Percentiles rank a stretch among this genome's conserved stretches.
phyloP scores from a whole-genome alignment of 192 early-diverging fungal species.

The Paraglomus brasilianum region DNA sequence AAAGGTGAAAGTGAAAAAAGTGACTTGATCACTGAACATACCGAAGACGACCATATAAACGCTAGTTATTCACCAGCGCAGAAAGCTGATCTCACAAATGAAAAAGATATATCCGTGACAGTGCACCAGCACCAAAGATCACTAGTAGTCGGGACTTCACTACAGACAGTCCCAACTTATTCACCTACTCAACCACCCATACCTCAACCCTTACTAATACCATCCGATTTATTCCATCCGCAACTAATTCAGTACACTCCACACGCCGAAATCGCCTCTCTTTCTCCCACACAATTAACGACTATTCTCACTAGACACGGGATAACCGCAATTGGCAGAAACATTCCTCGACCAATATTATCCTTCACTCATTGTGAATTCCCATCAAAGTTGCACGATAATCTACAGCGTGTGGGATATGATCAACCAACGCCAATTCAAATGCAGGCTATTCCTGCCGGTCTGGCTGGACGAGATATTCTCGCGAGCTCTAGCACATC shows the following conservation, averaged over 20 bases:
- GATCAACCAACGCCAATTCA: constrained; percentile 36
- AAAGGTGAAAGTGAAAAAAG: no score
- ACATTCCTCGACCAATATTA: constrained; percentile 42
- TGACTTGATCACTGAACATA: no score
- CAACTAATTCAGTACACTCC: constrained; percentile 12
- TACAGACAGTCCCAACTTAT: background rate
- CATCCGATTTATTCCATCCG: constrained; percentile 9
- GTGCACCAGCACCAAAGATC: no score
- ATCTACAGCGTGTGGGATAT: constrained; percentile 37
- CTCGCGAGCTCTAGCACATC: constrained; percentile 49
- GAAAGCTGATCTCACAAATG: no score
- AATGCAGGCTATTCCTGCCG: constrained; percentile 41
- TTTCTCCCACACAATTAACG: constrained; percentile 21
- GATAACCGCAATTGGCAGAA: constrained; percentile 43
- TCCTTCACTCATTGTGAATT: constrained; percentile 48
- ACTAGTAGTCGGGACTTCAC: no score
- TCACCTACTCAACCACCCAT: background rate
- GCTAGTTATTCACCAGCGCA: no score
- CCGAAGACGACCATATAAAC: no score
- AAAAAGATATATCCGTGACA: no score
- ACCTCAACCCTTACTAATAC: background rate
- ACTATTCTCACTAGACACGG: constrained; percentile 37
- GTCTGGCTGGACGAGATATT: constrained; percentile 49
- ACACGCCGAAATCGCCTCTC: constrained; percentile 3
- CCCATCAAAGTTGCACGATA: constrained; percentile 38